Conservation (phyloP, 1,139 yeast genomes). For the Pichia sp. region DNA sequence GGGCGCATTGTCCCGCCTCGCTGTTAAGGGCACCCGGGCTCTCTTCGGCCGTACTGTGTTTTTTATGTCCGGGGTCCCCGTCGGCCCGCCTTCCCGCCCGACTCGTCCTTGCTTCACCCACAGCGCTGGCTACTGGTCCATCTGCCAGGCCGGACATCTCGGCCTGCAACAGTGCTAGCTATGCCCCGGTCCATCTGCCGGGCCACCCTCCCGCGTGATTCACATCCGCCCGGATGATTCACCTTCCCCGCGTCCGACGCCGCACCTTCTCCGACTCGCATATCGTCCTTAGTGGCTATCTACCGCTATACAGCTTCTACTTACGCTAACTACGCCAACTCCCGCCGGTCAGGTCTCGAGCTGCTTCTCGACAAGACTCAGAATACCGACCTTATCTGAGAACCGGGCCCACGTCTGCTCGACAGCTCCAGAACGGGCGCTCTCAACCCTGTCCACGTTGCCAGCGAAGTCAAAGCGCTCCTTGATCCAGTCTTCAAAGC, state of each 20-base stretch:
- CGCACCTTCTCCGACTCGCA: slow-evolving; percentile 10
- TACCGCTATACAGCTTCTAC: too few relatives aligned
- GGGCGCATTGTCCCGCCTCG: too few relatives aligned
- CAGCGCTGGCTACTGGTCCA: too few relatives aligned
- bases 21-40: too few relatives aligned
- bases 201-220: background rate
- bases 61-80: too few relatives aligned
- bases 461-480: slow-evolving; percentile 38
- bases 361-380: slow-evolving; percentile 31
- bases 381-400: slow-evolving; percentile 47
- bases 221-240: background rate
- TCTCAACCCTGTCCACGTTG: slow-evolving; percentile 36
- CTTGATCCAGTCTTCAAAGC: slow-evolving; percentile 43
- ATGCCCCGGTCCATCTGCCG: too few relatives aligned
- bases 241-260: background rate
- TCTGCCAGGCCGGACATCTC: too few relatives aligned
- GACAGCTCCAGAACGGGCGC: slow-evolving; percentile 24
- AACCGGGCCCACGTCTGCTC: slow-evolving; percentile 41
- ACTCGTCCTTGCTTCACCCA: too few relatives aligned
- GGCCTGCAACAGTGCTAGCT: too few relatives aligned
- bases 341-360: background rate
- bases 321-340: too few relatives aligned
- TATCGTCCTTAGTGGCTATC: background rate
- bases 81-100: too few relatives aligned
- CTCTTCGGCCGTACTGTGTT: too few relatives aligned